Evolutionary conservation across 2,329 filamentous ascomycete species (phyloP).

Genomic region (Eutypella sp.): DNA sequence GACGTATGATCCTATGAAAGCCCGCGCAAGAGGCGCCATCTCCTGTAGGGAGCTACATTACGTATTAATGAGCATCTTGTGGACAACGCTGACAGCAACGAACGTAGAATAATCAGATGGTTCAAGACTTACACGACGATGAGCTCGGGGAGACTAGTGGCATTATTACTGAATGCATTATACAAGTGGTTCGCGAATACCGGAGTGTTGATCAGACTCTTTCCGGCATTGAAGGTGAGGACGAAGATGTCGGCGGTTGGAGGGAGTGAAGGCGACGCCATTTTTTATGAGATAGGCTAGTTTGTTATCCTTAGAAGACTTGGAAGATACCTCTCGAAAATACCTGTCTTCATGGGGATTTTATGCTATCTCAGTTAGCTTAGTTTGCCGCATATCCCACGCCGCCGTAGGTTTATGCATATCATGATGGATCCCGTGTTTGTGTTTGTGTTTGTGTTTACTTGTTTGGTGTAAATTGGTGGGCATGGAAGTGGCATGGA

Average conservation of each 20-base stretch:
- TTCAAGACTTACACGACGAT: conserved; percentile 49
- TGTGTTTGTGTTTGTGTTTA: too few relatives aligned
- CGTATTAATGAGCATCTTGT: background rate
- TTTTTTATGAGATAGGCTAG: too few relatives aligned
- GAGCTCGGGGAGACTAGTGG: conserved; percentile 44
- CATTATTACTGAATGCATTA: conserved; percentile 47
- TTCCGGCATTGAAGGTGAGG: conserved; percentile 86
- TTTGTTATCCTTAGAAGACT: too few relatives aligned
- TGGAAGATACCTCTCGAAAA: too few relatives aligned
- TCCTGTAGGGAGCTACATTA: conserved; percentile 73
- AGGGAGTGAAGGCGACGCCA: conserved; percentile 32
- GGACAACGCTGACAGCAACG: conserved; percentile 1
- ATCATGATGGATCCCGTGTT: too few relatives aligned
- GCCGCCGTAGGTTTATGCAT: too few relatives aligned
- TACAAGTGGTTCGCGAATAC: conserved; percentile 70
- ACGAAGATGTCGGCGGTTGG: conserved; percentile 66
- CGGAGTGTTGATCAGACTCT: conserved; percentile 61
- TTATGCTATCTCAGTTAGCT: too few relatives aligned
- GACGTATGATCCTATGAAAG: conserved; percentile 80
- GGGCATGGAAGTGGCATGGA: too few relatives aligned
- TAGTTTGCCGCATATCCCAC: too few relatives aligned
- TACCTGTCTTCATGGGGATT: too few relatives aligned
- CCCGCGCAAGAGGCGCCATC: conserved; percentile 75
- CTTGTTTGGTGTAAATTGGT: too few relatives aligned
- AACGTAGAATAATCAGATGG: conserved; percentile 8